Conservation (phyloP, 805 yeast species). For the Schizosaccharomyces japonicus region DNA sequence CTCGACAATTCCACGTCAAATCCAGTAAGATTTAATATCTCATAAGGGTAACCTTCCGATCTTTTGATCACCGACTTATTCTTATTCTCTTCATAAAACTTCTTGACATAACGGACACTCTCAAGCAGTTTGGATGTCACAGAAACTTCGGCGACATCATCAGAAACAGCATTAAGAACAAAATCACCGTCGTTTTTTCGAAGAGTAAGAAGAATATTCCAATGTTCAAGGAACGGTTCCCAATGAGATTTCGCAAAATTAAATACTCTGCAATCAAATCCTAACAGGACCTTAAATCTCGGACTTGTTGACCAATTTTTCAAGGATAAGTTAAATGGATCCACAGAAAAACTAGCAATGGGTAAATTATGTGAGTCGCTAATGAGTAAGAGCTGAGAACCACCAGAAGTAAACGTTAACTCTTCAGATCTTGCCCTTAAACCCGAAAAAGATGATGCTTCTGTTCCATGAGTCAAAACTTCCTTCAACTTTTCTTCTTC, state of each 20-base stretch:
- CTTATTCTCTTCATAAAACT: background rate
- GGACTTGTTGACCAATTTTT: conserved; percentile 72
- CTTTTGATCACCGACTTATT: background rate
- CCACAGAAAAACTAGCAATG: conserved; percentile 48
- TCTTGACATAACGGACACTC: background rate
- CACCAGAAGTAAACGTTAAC: conserved; percentile 43
- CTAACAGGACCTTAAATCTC: conserved; percentile 40
- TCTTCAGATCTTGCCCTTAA: no score
- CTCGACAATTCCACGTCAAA: background rate
- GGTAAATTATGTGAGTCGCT: conserved; percentile 87
- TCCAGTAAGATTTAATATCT: background rate
- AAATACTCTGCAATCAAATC: conserved; percentile 48
- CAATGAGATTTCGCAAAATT: conserved; percentile 76
- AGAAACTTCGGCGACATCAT: background rate
- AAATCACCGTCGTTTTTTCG: background rate
- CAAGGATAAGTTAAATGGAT: conserved; percentile 43
- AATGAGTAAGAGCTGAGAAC: conserved; percentile 55
- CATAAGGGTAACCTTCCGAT: background rate
- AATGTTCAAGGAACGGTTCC: conserved; percentile 84
- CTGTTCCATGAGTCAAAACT: no score
- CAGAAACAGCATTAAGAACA: background rate
- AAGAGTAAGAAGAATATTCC: conserved; percentile 39
- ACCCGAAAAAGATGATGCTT: no score
- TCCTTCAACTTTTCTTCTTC: no score
- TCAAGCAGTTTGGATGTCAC: background rate